Base-by-base conservation (phyloP, 129 eudicot genomes). In the Flaveria sonorensis region DNA sequence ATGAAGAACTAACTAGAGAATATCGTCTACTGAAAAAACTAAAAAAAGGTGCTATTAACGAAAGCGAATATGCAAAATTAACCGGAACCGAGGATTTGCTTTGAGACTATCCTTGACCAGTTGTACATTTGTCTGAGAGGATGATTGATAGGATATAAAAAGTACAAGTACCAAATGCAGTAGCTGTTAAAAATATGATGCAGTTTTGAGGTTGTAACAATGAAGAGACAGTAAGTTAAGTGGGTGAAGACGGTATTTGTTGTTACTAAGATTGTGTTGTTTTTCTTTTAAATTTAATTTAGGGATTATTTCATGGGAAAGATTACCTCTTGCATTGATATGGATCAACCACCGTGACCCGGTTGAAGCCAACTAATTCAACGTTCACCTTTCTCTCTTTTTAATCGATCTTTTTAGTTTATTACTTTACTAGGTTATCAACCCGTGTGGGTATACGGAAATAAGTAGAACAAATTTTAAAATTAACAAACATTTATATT, bases 21-120 rank as follows among this genome's bases (percentile, higher is more conserved):
- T 93, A 93, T 79, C 88, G 97, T 3, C 81, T 90, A n/a, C 63
- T 90, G 75, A 93, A 93, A 77, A 93, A 87, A 84, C 89, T 93
- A 75, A 93, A 89, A 63, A 89, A 77, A 40, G 98, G 98, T 0
- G 78, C 79, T 9, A 90, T 93, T 36, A 77, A 86, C 19, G 97
- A 93, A 83, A 81, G 55, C 15, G 98, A 93, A 60, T 93, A 68
- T 79, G 97, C 92, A 0, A 84, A 85, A 48, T 82, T 87, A 86
- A 88, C 96, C 65, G 98, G 98, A 74, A 89, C 90, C 0, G 96
- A 90, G 63, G 98, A 93, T 14, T 67, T 90, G 84, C 87, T 92
- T 82, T 91, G 82, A 81, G 75, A 26, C 60, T 77, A 4, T 51
- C 43, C 21, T 21, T 77, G 81, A 51, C 7, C 15, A 24, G 59